Percentiles rank a stretch among this genome's conserved stretches.
Conservation (phyloP, 441 rosid genomes). For the Gossypium trilobum region DNA sequence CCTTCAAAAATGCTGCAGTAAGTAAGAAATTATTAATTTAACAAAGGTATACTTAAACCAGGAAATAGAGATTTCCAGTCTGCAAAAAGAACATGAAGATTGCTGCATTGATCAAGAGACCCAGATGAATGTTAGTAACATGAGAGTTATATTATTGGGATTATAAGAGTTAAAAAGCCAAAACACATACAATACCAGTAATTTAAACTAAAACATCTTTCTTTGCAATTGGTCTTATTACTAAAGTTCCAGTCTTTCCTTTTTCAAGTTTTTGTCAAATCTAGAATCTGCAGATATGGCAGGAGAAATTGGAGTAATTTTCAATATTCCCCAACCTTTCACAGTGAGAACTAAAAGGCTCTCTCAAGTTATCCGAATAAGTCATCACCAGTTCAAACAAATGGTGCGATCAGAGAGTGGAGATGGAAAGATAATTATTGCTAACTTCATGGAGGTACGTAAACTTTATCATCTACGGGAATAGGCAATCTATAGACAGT, state of each 20-base stretch:
- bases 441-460: slow-evolving; percentile 45
- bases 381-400: slow-evolving; percentile 70
- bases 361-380: slow-evolving; percentile 69
- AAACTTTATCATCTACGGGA: background rate
- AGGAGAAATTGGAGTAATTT: slow-evolving; percentile 83
- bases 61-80: background rate
- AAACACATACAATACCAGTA: background rate
- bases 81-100: background rate
- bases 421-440: slow-evolving; percentile 46
- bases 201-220: background rate
- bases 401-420: slow-evolving; percentile 38
- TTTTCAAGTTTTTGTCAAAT: slow-evolving; percentile 43
- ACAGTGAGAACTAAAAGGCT: slow-evolving; percentile 75
- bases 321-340: slow-evolving; percentile 87
- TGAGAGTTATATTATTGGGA: background rate
- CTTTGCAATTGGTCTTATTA: background rate
- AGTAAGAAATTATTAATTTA: background rate
- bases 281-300: slow-evolving; percentile 65
- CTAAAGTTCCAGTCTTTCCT: slow-evolving; percentile 18
- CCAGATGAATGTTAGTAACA: background rate
- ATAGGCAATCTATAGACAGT: background rate
- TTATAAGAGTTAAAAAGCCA: background rate
- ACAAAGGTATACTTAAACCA: too few species aligned
- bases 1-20: background rate
- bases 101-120: background rate